Evolutionary conservation across 2,329 filamentous ascomycete species (phyloP).

Genomic region (Cercospora sp.): DNA sequence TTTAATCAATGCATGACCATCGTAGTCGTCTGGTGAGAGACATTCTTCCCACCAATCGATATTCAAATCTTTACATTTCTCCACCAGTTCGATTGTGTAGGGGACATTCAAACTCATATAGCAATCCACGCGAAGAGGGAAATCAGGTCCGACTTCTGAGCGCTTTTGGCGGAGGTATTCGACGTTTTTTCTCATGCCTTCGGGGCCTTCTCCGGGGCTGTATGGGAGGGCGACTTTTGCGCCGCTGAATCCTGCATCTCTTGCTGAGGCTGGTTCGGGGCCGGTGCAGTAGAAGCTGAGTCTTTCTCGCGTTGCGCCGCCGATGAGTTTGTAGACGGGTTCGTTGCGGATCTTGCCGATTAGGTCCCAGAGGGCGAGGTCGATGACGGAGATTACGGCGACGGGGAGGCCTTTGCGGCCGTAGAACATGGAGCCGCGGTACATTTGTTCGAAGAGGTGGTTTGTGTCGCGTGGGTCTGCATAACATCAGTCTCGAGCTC

Average conservation of each 20-base stretch:
- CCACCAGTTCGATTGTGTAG: slow-evolving; percentile 88
- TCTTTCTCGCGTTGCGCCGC: slow-evolving; percentile 79
- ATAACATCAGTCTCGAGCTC: slow-evolving; percentile 18
- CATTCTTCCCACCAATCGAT: slow-evolving; percentile 99
- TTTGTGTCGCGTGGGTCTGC: slow-evolving; percentile 86
- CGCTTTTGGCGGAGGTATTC: slow-evolving; percentile 84
- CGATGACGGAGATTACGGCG: slow-evolving; percentile 91
- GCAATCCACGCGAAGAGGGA: slow-evolving; percentile 92
- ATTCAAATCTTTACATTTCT: slow-evolving; percentile 76
- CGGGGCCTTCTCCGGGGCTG: slow-evolving; percentile 81
- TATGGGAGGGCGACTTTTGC: slow-evolving; percentile 89
- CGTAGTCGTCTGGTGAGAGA: slow-evolving; percentile 84
- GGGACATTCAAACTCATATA: slow-evolving; percentile 94
- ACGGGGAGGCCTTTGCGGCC: slow-evolving; percentile 87
- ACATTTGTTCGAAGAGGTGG: slow-evolving; percentile 94
- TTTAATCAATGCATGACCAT: slow-evolving; percentile 88
- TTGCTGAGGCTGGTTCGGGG: slow-evolving; percentile 76
- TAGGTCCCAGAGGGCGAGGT: slow-evolving; percentile 89
- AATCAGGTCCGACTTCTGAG: slow-evolving; percentile 81
- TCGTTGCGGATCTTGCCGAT: slow-evolving; percentile 88
- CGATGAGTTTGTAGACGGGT: slow-evolving; percentile 92
- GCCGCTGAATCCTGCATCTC: slow-evolving; percentile 84
- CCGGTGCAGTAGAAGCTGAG: slow-evolving; percentile 95
- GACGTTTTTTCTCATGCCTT: slow-evolving; percentile 82
- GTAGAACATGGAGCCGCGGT: slow-evolving; percentile 93